phyloP scores from a whole-genome alignment of 2,329 filamentous ascomycete genomes.

The Phyllosticta citriasiana region DNA sequence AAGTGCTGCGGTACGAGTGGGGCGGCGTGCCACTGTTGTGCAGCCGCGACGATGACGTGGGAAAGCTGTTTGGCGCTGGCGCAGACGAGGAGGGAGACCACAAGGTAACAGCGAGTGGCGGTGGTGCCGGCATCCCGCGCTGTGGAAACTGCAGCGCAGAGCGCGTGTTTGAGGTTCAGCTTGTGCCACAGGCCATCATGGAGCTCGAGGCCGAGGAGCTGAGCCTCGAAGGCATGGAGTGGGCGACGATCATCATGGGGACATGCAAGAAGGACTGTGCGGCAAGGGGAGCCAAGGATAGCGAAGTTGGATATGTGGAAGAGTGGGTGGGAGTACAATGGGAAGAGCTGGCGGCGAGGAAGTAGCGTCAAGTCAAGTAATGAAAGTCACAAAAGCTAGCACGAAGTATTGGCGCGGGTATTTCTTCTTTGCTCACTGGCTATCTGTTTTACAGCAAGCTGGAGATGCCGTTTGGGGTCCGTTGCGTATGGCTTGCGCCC shows the following conservation, averaged over 20 bases:
- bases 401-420: background rate
- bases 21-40: conserved; percentile 56
- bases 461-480: background rate
- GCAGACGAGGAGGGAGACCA: conserved; percentile 14
- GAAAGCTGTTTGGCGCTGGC: conserved; percentile 45
- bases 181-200: conserved; percentile 82
- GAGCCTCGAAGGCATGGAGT: conserved; percentile 80
- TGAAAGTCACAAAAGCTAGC: background rate
- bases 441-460: background rate
- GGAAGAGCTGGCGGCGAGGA: conserved; percentile 55
- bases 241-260: conserved; percentile 83
- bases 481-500: no score
- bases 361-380: background rate
- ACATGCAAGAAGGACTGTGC: conserved; percentile 76
- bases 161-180: conserved; percentile 82
- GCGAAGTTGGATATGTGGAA: conserved; percentile 69
- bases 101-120: conserved; percentile 23
- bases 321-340: conserved; percentile 98
- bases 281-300: conserved; percentile 46
- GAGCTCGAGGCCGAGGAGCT: conserved; percentile 70
- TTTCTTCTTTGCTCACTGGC: background rate
- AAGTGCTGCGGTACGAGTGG: conserved; percentile 42
- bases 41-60: conserved; percentile 64
- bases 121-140: conserved; percentile 49
- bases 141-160: conserved; percentile 66